Base-by-base conservation (phyloP, 2,329 filamentous ascomycete genomes). In the Apiospora marii region DNA sequence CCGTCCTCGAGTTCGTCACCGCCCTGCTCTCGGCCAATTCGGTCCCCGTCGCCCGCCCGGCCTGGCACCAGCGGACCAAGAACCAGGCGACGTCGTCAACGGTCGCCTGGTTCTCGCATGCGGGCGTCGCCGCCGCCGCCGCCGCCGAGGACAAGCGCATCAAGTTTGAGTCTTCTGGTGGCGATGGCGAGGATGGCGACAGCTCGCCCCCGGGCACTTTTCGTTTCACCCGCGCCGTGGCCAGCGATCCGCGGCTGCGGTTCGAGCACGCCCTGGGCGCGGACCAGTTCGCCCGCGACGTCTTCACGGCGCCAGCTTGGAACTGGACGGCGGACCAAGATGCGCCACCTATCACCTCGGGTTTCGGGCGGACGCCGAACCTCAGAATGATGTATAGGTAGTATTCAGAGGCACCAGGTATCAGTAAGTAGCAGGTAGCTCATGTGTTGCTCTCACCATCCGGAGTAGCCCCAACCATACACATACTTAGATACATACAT, bases 1-100 rank as follows among this genome's bases (percentile, higher is more conserved):
- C 92, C 10, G 86, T 93, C 4, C 81, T 94, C 22, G 91, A 93
- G 71, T 88, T 91, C 70, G 82, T 95, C 43, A 86, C 90, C 72
- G 80, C 84, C n/a, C 87, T 90, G 83, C 80, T 91, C 4, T 85
- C 86, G 0, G 82, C 87, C 0, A 83, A 81, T 46, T 82, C 82
- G 41, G 78, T 89, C 8, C 82, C 84, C 2, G 78, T 91, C 13
- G 76, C 83, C 19, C 80, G 83, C n/a, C 77, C 77, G 8, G 81
- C 83, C 24, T 90, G 89, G 89, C 85, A 83, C 75, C 58, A 64
- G n/a, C n/a, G 19, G 2, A 22, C 46, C 19, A 83, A 77, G 67
- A 79, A 83, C 51, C 81, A 84, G 12, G 76, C 75, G 1, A 80
- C 80, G 0, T 79, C 81, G 0, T 41, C 37, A 6, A 41, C 37